Evolutionary conservation across 257 asterid genomes (phyloP).

Genomic region (Coffea canephora): DNA sequence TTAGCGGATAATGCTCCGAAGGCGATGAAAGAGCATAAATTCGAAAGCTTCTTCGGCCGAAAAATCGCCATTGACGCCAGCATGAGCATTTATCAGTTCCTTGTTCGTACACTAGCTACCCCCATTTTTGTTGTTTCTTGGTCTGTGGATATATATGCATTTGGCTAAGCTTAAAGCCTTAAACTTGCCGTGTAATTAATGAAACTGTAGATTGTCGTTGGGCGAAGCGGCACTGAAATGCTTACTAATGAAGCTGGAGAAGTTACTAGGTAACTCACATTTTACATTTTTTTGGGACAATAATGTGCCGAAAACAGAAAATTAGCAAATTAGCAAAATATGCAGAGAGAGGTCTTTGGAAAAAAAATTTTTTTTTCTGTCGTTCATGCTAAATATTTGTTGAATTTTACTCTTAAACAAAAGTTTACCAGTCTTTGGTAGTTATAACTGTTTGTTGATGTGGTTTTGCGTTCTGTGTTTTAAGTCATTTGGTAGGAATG

Average conservation of each 20-base stretch:
- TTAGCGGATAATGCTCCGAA: slow-evolving; percentile 92
- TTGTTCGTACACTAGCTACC: slow-evolving; percentile 40
- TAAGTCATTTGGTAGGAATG: slow-evolving; percentile 95
- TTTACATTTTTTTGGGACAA: background rate
- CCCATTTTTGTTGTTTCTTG: background rate
- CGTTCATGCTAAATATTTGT: background rate
- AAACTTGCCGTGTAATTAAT: slow-evolving; percentile 8
- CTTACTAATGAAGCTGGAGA: slow-evolving; percentile 98
- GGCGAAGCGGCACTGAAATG: slow-evolving; percentile 87
- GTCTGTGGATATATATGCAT: background rate
- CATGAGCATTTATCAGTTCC: slow-evolving; percentile 98
- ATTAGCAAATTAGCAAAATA: background rate
- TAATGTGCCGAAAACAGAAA: background rate
- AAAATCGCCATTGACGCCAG: slow-evolving; percentile 98
- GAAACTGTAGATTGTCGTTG: slow-evolving; percentile 82
- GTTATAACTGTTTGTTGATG: background rate
- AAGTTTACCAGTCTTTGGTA: background rate
- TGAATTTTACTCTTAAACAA: too few relatives aligned
- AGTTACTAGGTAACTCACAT: slow-evolving; percentile 65
- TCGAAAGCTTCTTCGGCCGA: slow-evolving; percentile 93
- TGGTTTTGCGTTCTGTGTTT: slow-evolving; percentile 21
- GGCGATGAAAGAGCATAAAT: slow-evolving; percentile 90
- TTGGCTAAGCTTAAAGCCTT: background rate
- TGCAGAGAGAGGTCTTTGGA: background rate
- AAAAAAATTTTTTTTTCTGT: background rate